Evolutionary conservation across 83 land plant genomes (phyloP).

Genomic region (Thuja plicata): DNA sequence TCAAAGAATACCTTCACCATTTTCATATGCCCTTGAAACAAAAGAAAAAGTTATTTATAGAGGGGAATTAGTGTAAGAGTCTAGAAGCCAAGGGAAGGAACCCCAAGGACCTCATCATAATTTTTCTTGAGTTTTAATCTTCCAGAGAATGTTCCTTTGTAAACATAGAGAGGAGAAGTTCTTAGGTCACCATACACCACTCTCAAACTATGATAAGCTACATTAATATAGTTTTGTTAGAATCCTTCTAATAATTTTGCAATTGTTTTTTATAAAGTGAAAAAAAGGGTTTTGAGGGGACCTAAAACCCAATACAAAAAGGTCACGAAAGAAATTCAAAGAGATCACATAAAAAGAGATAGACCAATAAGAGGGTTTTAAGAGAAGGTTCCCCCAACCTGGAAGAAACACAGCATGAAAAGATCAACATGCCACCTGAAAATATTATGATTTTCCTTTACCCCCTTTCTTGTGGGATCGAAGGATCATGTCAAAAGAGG

Average conservation of each 20-base stretch:
- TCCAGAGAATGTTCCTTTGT: conserved; percentile 49
- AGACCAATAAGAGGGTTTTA: no score
- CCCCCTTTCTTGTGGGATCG: no score
- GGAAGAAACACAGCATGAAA: no score
- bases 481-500: no score
- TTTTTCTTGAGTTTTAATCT: conserved; percentile 24
- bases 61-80: conserved; percentile 49
- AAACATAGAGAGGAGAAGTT: conserved; percentile 61
- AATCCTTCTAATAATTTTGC: conserved; percentile 1
- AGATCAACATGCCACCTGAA: no score
- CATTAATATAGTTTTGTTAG: conserved; percentile 12
- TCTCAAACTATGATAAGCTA: conserved; percentile 62
- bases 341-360: no score
- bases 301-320: no score
- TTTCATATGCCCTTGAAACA: conserved; percentile 54
- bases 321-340: no score
- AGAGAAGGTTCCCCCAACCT: no score
- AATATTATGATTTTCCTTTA: no score
- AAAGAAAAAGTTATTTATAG: conserved; percentile 42
- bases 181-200: conserved; percentile 63
- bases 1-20: conserved; percentile 50
- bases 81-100: conserved; percentile 52
- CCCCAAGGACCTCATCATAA: conserved; percentile 44
- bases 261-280: no score
- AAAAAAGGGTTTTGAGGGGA: no score